Conservation (phyloP, 2,329 filamentous ascomycete genomes). For the Ophiostoma angusticollis region DNA sequence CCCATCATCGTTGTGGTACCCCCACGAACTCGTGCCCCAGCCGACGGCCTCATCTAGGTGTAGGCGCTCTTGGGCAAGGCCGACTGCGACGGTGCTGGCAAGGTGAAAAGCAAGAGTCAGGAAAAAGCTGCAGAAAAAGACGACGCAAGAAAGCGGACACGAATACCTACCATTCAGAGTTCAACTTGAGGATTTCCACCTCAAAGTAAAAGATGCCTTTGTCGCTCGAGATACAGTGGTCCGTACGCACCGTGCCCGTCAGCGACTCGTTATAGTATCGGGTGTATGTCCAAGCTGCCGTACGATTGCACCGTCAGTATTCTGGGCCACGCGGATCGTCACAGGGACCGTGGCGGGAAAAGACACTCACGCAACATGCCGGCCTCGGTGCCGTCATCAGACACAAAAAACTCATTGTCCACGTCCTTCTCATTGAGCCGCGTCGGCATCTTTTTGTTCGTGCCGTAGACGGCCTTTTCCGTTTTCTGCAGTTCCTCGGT, state of each 20-base stretch:
- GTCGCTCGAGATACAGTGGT: slow-evolving; percentile 1
- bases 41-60: background rate
- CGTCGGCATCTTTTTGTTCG: background rate
- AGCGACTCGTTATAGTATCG: background rate
- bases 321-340: background rate
- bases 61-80: background rate
- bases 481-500: background rate
- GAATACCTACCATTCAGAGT: background rate
- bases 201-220: slow-evolving; percentile 7
- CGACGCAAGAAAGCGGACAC: background rate
- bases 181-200: slow-evolving; percentile 3
- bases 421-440: background rate
- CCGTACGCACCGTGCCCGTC: background rate
- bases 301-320: too few species aligned
- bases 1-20: slow-evolving; percentile 5
- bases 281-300: background rate
- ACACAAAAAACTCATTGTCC: background rate
- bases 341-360: background rate
- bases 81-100: background rate
- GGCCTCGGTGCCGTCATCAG: background rate
- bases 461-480: background rate
- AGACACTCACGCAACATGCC: background rate
- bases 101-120: background rate
- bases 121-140: background rate
- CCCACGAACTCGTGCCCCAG: background rate